Conservation (phyloP, 73 alveolate genomes). For the Uronychia binucleata region DNA sequence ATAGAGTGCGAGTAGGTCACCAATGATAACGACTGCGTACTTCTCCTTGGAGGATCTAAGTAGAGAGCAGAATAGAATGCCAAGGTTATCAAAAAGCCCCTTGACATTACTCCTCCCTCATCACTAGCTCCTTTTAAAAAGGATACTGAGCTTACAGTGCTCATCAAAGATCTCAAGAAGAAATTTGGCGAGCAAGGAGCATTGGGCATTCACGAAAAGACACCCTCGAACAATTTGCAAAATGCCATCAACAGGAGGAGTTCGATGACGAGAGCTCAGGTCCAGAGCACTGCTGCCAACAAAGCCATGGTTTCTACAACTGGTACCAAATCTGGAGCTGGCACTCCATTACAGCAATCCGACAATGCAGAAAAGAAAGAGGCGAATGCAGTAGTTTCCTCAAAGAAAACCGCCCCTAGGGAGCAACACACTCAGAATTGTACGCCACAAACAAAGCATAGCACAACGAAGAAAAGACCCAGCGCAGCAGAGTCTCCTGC, state of each 20-base stretch:
- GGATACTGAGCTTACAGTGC: neutral
- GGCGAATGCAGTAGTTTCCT: no score
- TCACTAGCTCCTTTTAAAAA: neutral
- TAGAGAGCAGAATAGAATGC: neutral
- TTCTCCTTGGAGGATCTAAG: neutral
- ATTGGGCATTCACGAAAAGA: no score
- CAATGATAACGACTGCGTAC: neutral
- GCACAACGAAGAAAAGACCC: neutral
- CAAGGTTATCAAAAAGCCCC: neutral
- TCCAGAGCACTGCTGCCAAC: no score
- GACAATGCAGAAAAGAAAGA: no score
- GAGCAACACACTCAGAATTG: neutral
- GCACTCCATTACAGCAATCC: no score
- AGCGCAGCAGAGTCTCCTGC: neutral
- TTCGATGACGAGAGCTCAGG: no score
- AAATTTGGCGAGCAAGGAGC: no score
- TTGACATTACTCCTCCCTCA: neutral
- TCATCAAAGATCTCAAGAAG: neutral
- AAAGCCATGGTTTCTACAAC: no score
- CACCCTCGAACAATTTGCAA: no score
- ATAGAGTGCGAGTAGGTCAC: neutral
- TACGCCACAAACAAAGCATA: neutral
- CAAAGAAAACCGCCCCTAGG: neutral
- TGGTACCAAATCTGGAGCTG: no score
- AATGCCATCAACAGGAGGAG: no score